Conservation (phyloP, 2,329 filamentous ascomycete species). For the Trichoderma simmonsii region DNA sequence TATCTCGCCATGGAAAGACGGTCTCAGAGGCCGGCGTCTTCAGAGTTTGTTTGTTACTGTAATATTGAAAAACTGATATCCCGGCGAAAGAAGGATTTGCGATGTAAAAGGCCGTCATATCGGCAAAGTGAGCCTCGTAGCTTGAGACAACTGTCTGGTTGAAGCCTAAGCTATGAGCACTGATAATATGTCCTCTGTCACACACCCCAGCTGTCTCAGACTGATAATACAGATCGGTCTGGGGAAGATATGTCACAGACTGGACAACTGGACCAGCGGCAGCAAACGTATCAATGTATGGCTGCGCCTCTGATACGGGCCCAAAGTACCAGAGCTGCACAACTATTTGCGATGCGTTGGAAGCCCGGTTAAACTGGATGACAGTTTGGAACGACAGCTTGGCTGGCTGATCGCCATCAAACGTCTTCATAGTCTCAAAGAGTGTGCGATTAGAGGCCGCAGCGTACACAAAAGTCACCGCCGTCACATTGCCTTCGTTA, state of each 20-base stretch:
- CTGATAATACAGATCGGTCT: neutral
- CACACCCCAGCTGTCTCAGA: neutral
- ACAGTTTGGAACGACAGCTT: neutral
- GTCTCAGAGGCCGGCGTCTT: neutral
- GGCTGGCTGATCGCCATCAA: neutral
- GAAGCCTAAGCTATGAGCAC: neutral
- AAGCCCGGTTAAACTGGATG: neutral
- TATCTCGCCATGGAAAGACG: neutral
- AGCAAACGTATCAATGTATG: neutral
- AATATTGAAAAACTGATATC: neutral
- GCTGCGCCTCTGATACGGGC: neutral
- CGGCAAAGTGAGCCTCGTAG: neutral
- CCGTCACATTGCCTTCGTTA: conserved; percentile 17
- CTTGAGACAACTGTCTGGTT: neutral
- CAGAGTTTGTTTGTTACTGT: neutral
- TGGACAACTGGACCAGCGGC: neutral
- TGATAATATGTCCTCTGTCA: neutral
- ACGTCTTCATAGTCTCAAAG: neutral
- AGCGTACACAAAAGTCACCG: neutral
- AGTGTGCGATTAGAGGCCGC: neutral
- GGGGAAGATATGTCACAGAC: neutral
- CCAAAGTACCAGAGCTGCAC: neutral
- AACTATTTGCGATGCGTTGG: neutral
- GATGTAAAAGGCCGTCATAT: neutral
- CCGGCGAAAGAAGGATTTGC: neutral